Evolutionary conservation across 495 filamentous ascomycete species (phyloP).

Genomic region (Penicillium cinerascens): DNA sequence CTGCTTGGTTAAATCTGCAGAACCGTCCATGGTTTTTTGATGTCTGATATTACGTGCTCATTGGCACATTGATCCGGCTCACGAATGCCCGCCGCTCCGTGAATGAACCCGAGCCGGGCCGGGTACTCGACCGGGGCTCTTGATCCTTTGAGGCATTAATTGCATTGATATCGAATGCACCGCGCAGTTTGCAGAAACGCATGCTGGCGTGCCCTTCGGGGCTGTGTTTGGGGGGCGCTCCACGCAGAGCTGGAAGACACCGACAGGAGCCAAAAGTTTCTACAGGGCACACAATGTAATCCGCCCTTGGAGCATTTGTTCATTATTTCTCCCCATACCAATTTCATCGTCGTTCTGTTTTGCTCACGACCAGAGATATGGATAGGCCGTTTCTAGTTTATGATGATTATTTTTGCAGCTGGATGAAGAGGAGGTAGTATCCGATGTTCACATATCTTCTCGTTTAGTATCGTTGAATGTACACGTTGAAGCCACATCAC

Average conservation of each 20-base stretch:
- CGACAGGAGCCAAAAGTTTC: slow-evolving; percentile 1
- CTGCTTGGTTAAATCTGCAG: slow-evolving; percentile 61
- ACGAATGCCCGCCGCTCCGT: background rate
- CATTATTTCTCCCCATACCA: slow-evolving; percentile 4
- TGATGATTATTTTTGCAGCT: too few relatives aligned
- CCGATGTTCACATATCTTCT: too few relatives aligned
- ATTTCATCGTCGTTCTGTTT: background rate
- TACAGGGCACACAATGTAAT: slow-evolving; percentile 4
- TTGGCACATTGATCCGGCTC: background rate
- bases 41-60: background rate
- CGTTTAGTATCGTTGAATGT: too few relatives aligned
- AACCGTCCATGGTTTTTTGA: background rate
- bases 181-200: slow-evolving; percentile 1
- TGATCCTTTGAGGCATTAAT: background rate
- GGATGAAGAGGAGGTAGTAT: too few relatives aligned
- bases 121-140: background rate
- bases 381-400: too few relatives aligned
- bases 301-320: background rate
- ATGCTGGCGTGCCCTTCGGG: background rate
- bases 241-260: background rate
- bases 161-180: background rate
- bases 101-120: background rate
- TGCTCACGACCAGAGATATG: background rate
- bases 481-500: background rate
- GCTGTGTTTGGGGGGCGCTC: background rate